Percentiles rank a stretch among this genome's conserved stretches.
Conservation (phyloP, 164 flowering plant genomes). For the Umbilicus rupestris region DNA sequence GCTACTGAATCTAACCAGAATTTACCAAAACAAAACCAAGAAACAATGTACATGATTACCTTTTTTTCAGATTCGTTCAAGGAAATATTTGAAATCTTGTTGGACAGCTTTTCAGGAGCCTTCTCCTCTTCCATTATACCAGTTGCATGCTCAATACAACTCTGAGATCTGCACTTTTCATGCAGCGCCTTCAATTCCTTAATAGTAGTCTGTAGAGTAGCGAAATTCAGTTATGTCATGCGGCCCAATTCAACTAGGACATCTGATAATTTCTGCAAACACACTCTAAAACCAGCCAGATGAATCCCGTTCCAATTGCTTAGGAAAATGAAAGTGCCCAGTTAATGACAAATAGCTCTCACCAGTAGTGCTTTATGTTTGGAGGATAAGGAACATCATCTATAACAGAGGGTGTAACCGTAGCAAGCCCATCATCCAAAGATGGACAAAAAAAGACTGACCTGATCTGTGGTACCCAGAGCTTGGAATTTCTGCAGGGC, state of each 20-base stretch:
- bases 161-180: conserved; percentile 60
- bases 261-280: too few relatives aligned
- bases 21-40: too few relatives aligned
- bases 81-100: conserved; percentile 68
- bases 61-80: conserved; percentile 59
- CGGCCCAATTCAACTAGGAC: too few relatives aligned
- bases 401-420: not conserved
- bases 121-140: conserved; percentile 80
- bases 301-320: too few relatives aligned
- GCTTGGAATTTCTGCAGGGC: conserved; percentile 43
- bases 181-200: conserved; percentile 56
- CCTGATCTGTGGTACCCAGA: conserved; percentile 37
- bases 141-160: conserved; percentile 88
- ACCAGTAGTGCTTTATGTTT: not conserved
- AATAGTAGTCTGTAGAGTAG: conserved; percentile 40
- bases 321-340: too few relatives aligned
- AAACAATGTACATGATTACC: too few relatives aligned
- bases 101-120: conserved; percentile 67
- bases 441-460: conserved; percentile 11
- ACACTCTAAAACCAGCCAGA: too few relatives aligned
- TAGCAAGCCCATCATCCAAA: not conserved
- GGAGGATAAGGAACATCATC: not conserved
- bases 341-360: not conserved
- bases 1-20: too few relatives aligned
- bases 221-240: not conserved